phyloP scores from a whole-genome alignment of 2,329 filamentous ascomycete species.

The Claviceps paspali region DNA sequence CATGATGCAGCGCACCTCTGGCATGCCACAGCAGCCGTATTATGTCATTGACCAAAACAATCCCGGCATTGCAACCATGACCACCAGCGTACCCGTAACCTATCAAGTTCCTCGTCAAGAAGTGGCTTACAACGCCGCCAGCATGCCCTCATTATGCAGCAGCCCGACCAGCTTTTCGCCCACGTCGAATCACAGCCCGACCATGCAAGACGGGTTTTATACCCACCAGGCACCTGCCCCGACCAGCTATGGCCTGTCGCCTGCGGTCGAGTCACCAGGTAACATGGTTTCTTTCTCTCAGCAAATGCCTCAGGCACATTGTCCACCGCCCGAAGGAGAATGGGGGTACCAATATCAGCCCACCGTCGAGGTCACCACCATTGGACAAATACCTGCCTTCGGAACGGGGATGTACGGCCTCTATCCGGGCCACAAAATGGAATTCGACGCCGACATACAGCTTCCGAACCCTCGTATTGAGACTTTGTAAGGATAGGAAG shows the following conservation, averaged over 20 bases:
- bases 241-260: slow-evolving; percentile 32
- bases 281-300: slow-evolving; percentile 29
- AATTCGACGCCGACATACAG: slow-evolving; percentile 42
- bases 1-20: slow-evolving; percentile 33
- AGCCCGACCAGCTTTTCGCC: slow-evolving; percentile 45
- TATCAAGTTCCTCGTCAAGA: slow-evolving; percentile 38
- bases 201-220: slow-evolving; percentile 40
- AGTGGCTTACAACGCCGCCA: slow-evolving; percentile 30
- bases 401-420: slow-evolving; percentile 34
- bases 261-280: slow-evolving; percentile 27
- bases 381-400: slow-evolving; percentile 35
- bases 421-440: slow-evolving; percentile 37
- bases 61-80: slow-evolving; percentile 46
- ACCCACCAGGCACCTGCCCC: slow-evolving; percentile 36
- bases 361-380: slow-evolving; percentile 40
- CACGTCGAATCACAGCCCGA: slow-evolving; percentile 35
- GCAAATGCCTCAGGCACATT: no score
- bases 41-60: slow-evolving; percentile 48
- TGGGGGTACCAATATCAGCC: slow-evolving; percentile 44
- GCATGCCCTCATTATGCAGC: slow-evolving; percentile 37
- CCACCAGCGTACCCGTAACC: slow-evolving; percentile 33
- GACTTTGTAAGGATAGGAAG: slow-evolving; percentile 20
- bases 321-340: slow-evolving; percentile 27
- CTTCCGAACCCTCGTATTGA: slow-evolving; percentile 44
- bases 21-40: slow-evolving; percentile 31